These are phyloP conservation scores for Dryas integrifolia DNA, from an alignment of 331 rosid genomes.

Conservation along the genomic window DNA sequence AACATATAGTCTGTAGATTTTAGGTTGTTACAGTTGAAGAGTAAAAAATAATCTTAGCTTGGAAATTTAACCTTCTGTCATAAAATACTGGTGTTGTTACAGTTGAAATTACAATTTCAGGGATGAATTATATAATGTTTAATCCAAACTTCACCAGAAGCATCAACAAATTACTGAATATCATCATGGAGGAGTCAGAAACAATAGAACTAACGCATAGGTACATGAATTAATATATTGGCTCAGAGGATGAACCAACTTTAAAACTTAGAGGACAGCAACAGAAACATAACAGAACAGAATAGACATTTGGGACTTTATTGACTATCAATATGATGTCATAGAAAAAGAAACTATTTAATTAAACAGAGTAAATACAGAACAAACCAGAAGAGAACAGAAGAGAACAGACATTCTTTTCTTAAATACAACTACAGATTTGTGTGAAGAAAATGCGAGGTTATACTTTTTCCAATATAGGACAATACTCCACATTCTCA, in stretches of 20 bases:
- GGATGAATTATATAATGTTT: not conserved
- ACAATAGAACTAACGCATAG: not conserved
- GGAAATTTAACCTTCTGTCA: no score
- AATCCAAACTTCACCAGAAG: not conserved
- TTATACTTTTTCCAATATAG: no score
- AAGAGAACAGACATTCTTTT: no score
- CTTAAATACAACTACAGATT: no score
- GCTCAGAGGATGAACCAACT: not conserved
- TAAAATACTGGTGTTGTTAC: not conserved
- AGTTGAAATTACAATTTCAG: not conserved
- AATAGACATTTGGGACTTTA: not conserved
- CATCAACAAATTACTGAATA: not conserved
- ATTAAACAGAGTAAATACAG: no score
- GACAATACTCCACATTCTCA: no score
- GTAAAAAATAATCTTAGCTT: not conserved
- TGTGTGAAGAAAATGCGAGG: no score
- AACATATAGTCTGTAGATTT: no score
- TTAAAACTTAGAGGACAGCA: not conserved
- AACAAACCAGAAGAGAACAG: no score
- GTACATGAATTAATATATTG: not conserved
- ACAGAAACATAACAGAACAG: no score
- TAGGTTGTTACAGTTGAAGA: not conserved
- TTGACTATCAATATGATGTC: not conserved
- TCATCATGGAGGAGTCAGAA: not conserved
- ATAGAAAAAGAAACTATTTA: no score